Percentiles rank a stretch among this genome's conserved stretches.
phyloP scores from a whole-genome alignment of 1,284 basidiomycete genomes.

The Xerocomus nothofagi region DNA sequence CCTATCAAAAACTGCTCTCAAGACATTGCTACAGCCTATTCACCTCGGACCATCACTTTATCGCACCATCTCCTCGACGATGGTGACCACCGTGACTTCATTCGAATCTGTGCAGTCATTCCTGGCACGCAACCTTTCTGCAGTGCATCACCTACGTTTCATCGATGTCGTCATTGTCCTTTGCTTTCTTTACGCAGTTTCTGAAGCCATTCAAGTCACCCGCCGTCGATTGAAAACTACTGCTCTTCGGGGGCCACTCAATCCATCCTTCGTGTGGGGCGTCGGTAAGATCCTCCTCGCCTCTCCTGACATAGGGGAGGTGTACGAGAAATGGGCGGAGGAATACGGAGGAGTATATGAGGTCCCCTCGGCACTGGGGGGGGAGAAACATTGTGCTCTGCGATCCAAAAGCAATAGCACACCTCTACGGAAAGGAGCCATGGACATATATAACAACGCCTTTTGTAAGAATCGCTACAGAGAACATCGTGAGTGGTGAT shows the following conservation, averaged over 20 bases:
- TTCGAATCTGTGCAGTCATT: constrained; percentile 6
- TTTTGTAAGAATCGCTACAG: constrained; percentile 1
- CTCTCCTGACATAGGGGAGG: constrained; percentile 14
- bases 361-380: constrained; percentile 43
- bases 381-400: constrained; percentile 43
- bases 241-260: constrained; percentile 34
- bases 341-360: constrained; percentile 51
- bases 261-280: constrained; percentile 32
- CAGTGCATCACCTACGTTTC: neutral
- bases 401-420: constrained; percentile 55
- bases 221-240: constrained; percentile 25
- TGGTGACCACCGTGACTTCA: neutral
- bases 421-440: constrained; percentile 52
- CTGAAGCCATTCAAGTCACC: constrained; percentile 10
- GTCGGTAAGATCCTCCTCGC: constrained; percentile 12
- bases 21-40: too few species aligned
- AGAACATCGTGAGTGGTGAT: constrained; percentile 20
- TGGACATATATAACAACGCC: constrained; percentile 26
- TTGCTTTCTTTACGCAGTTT: constrained; percentile 14
- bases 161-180: constrained; percentile 5
- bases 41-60: too few species aligned
- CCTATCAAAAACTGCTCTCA: too few species aligned
- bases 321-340: constrained; percentile 39
- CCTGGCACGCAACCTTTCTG: neutral
- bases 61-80: neutral